phyloP scores from a whole-genome alignment of 805 yeast species.

The Saccharomycopsis selenospora region DNA sequence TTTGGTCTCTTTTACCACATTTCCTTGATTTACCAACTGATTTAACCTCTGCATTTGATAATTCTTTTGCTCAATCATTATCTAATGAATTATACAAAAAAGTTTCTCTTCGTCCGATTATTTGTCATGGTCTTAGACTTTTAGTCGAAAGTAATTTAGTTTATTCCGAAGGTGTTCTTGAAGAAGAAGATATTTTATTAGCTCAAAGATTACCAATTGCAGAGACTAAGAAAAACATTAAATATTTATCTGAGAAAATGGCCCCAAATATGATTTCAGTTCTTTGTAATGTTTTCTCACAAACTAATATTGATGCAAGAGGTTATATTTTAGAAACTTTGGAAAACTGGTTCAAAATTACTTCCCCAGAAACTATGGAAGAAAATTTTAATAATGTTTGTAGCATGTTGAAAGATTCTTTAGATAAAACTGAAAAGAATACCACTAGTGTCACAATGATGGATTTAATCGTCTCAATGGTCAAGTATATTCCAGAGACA shows the following conservation, averaged over 20 bases:
- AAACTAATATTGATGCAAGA: conserved; percentile 77
- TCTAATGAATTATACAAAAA: conserved; percentile 69
- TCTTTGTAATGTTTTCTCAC: conserved; percentile 86
- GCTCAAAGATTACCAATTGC: conserved; percentile 53
- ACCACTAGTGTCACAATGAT: conserved; percentile 69
- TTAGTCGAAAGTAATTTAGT: conserved; percentile 70
- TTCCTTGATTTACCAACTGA: conserved; percentile 86
- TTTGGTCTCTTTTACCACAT: conserved; percentile 86
- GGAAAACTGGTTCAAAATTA: conserved; percentile 67
- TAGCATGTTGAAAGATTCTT: conserved; percentile 62
- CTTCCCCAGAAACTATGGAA: conserved; percentile 58
- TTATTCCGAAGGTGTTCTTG: conserved; percentile 52
- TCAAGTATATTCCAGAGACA: conserved; percentile 68
- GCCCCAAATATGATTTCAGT: conserved; percentile 78
- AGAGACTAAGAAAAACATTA: conserved; percentile 49
- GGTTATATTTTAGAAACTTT: conserved; percentile 82
- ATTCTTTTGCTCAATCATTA: conserved; percentile 68
- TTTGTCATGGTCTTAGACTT: conserved; percentile 74
- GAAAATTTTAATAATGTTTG: conserved; percentile 83
- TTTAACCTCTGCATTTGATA: conserved; percentile 54
- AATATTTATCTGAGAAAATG: conserved; percentile 50
- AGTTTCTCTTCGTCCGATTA: conserved; percentile 67
- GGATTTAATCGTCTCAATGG: conserved; percentile 84
- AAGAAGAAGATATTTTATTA: conserved; percentile 49
- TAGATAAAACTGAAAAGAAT: conserved; percentile 33